These are phyloP conservation scores for Vitis hybrid DNA, from an alignment of 177 flowering plant species.

Conservation along the genomic window DNA sequence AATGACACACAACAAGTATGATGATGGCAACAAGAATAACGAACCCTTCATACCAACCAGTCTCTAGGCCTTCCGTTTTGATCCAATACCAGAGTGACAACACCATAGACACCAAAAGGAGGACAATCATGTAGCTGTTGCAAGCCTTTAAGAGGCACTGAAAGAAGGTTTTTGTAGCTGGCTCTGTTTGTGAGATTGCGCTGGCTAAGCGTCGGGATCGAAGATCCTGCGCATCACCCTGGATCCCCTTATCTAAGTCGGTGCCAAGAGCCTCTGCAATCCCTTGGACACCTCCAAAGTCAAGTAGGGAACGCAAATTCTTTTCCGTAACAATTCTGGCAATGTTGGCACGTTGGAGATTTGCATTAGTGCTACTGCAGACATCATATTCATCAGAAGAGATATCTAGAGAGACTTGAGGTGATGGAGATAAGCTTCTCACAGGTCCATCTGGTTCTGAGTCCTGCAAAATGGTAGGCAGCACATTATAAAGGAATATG, in stretches of 20 bases:
- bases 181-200: neutral
- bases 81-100: constrained; percentile 14
- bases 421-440: neutral
- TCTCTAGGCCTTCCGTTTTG: constrained; percentile 10
- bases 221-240: neutral
- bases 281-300: constrained; percentile 15
- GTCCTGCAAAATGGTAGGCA: neutral
- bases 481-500: neutral
- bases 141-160: neutral
- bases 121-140: constrained; percentile 10
- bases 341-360: constrained; percentile 1
- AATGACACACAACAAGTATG: constrained; percentile 2
- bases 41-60: constrained; percentile 17
- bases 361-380: constrained; percentile 7
- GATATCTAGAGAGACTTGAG: constrained; percentile 3
- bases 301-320: neutral
- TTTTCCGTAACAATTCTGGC: constrained; percentile 9
- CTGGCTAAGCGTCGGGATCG: neutral
- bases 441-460: neutral
- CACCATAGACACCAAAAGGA: constrained; percentile 7
- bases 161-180: neutral
- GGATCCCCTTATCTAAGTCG: constrained; percentile 11
- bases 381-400: constrained; percentile 9
- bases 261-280: constrained; percentile 16
- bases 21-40: constrained; percentile 2